Evolutionary conservation across 164 flowering plant species (phyloP).

Genomic region (Tetrastigma voinierianum): DNA sequence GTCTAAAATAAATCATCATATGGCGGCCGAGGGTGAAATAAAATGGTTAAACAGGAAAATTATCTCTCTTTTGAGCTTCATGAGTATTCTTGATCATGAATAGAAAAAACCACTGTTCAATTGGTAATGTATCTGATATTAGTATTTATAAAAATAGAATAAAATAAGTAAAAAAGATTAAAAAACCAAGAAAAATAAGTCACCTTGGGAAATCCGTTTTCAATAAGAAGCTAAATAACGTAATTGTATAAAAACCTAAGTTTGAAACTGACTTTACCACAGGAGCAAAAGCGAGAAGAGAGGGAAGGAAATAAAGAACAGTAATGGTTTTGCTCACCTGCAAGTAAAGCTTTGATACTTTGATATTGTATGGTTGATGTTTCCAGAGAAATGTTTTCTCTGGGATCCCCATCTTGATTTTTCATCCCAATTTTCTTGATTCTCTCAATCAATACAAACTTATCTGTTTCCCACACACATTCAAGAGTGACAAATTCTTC

Average conservation of each 20-base stretch:
- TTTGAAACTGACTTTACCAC: neutral
- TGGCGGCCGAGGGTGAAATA: no score
- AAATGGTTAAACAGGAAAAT: no score
- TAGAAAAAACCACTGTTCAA: no score
- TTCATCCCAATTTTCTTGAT: conserved; percentile 15
- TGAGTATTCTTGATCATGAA: no score
- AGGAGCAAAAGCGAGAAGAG: neutral
- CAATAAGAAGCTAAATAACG: neutral
- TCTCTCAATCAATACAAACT: conserved; percentile 58
- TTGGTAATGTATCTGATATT: no score
- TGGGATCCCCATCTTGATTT: conserved; percentile 19
- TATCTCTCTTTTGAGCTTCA: no score
- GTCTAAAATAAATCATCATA: no score
- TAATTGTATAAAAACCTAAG: neutral
- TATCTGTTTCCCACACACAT: conserved; percentile 65
- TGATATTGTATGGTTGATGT: conserved; percentile 35
- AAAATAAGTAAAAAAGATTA: no score
- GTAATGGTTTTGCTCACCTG: conserved; percentile 37
- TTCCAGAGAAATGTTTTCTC: conserved; percentile 12
- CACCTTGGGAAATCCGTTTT: neutral
- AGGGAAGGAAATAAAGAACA: neutral
- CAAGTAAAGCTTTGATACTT: conserved; percentile 48
- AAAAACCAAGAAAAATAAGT: neutral
- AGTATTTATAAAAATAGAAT: no score
- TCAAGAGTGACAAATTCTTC: conserved; percentile 45